Percentiles rank a stretch among this genome's conserved stretches.
Evolutionary conservation across 2,329 filamentous ascomycete species (phyloP).

Genomic region (Karstenula rhodostoma): DNA sequence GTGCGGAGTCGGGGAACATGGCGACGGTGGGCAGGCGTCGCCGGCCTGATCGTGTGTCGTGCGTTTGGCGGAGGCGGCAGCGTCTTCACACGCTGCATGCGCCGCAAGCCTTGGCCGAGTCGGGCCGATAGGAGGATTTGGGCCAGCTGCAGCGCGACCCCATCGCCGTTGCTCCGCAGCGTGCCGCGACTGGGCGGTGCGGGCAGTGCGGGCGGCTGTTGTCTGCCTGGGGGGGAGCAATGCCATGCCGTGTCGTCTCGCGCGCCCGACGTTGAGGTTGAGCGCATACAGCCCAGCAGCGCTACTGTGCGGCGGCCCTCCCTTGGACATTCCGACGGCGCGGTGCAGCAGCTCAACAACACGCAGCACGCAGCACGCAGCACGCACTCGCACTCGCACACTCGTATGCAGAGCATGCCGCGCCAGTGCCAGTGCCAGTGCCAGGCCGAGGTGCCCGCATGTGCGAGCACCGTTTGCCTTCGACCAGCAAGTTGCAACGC

Average conservation of each 20-base stretch:
- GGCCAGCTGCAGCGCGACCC: neutral
- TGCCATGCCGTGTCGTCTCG: neutral
- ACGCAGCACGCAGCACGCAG: too few species aligned
- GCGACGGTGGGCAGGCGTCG: slow-evolving; percentile 22
- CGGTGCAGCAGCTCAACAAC: slow-evolving; percentile 19
- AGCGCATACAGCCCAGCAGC: neutral
- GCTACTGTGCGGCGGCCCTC: neutral
- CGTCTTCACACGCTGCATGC: neutral
- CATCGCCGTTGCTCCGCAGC: neutral
- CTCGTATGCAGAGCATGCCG: too few species aligned
- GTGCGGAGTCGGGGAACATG: slow-evolving; percentile 45
- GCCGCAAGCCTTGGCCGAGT: slow-evolving; percentile 18
- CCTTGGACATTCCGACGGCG: neutral
- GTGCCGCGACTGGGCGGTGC: neutral
- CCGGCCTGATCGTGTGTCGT: slow-evolving; percentile 16
- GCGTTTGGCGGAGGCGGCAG: neutral
- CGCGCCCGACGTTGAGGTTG: neutral
- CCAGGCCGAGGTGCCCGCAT: slow-evolving; percentile 1
- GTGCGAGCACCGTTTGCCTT: neutral
- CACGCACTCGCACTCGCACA: too few species aligned
- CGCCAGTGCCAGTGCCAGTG: neutral
- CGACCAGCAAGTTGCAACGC: neutral
- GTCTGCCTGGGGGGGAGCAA: neutral
- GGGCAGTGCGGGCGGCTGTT: neutral
- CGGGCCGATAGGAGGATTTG: slow-evolving; percentile 19